Base-by-base conservation (phyloP, 169 alveolate genomes). In the Plasmodium relictum region DNA sequence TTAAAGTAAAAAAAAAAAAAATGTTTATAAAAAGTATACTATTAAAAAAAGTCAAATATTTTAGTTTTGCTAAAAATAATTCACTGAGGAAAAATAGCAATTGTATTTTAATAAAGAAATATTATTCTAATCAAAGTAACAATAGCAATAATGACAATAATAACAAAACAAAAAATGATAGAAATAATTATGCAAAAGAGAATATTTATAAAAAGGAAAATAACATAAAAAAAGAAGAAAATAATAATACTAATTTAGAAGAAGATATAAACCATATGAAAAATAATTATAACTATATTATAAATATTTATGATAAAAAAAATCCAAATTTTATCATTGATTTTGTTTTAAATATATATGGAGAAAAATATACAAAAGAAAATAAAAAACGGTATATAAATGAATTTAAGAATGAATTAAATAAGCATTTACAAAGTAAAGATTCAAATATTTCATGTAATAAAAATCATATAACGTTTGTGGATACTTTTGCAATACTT, bases 401-500 rank as follows among this genome's bases (percentile, higher is more conserved):
- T 52, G 48, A 78, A 42, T 78, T 63, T 58, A 78, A 65, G 26
- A 39, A 68, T 52, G 48, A 20, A n/a, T 31, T 62, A 59, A 18
- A 48, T 83, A 42, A 37, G 37, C 22, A 48, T 20, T 12, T 68
- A n/a, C 68, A 66, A 52, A 45, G 24, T 4, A 22, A 61, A 16
- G 45, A 16, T 6, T 41, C 24, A 24, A 31, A 54, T 20, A 58
- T 22, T 68, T 31, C 9, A 39, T 24, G 31, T 39, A 68, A 66
- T 42, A 80, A 83, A 9, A 48, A 83, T 10, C 14, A 58, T 9
- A 14, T 68, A 44, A 20, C 24, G 22, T 83, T 68, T 65, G 63
- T 16, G 9, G 85, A 83, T 52, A 83, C 66, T 20, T 83, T 83
- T 83, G 24, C 65, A 16, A 68, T 52, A 16, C 58, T 83, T 8